These are phyloP conservation scores for Claviceps pazoutovae DNA, from an alignment of 2,329 filamentous ascomycete species.

Conservation along the genomic window DNA sequence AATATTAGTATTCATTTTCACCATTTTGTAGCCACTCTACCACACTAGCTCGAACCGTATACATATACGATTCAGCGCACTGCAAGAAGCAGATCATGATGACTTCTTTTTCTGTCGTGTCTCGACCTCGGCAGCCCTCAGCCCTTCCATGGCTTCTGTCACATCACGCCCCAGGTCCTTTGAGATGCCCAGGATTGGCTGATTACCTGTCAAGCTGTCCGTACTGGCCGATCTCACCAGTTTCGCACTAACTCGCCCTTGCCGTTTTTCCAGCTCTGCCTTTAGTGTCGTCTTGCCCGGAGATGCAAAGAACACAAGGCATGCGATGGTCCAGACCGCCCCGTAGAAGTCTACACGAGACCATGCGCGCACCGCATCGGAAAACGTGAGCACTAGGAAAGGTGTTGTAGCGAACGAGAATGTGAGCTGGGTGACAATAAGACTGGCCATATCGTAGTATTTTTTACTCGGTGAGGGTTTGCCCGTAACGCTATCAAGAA, in stretches of 20 bases:
- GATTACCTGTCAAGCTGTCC: conserved; percentile 40
- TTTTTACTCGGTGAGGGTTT: conserved; percentile 57
- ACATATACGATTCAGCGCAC: not conserved
- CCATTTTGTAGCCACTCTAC: not conserved
- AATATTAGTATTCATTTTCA: not conserved
- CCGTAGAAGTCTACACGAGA: conserved; percentile 79
- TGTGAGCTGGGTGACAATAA: conserved; percentile 61
- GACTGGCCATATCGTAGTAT: conserved; percentile 74
- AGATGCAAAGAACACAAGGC: conserved; percentile 65
- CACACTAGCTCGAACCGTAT: not conserved
- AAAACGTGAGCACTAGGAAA: conserved; percentile 69
- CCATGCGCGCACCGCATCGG: conserved; percentile 63
- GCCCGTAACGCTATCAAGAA: conserved; percentile 64
- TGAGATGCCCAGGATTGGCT: conserved; percentile 64
- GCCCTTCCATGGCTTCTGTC: conserved; percentile 63
- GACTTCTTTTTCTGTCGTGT: conserved; percentile 21
- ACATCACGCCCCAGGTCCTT: conserved; percentile 63
- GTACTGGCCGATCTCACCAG: conserved; percentile 38
- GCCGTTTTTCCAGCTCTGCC: conserved; percentile 44
- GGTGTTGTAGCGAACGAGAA: conserved; percentile 75
- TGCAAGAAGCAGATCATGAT: not conserved
- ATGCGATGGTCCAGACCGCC: conserved; percentile 49
- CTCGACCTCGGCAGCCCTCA: conserved; percentile 60
- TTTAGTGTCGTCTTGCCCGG: conserved; percentile 53
- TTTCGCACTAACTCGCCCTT: conserved; percentile 29